These are phyloP conservation scores for Podaxis carcinomalis DNA, from an alignment of 768 basidiomycete species.

Conservation along the genomic window DNA sequence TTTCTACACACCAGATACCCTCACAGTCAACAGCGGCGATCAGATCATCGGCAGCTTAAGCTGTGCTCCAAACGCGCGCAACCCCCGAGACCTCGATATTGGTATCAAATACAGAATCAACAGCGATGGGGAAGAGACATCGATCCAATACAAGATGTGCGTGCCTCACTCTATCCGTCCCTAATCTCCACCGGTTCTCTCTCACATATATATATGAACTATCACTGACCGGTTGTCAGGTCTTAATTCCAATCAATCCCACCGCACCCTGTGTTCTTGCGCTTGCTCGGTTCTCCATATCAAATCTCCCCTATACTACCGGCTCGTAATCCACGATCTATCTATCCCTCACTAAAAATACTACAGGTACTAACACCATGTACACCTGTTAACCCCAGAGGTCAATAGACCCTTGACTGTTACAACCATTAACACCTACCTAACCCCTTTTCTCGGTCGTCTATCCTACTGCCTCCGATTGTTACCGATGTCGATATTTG, in stretches of 20 bases:
- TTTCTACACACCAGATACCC: conserved; percentile 87
- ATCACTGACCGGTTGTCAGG: conserved; percentile 72
- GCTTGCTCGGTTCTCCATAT: not conserved
- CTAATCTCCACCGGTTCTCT: conserved; percentile 6
- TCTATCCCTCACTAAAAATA: not conserved
- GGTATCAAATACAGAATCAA: conserved; percentile 61
- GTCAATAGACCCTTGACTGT: not conserved
- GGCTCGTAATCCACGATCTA: conserved; percentile 5
- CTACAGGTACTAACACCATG: conserved; percentile 2
- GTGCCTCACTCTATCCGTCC: conserved; percentile 31
- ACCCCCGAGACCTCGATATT: conserved; percentile 96
- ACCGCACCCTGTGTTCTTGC: conserved; percentile 5
- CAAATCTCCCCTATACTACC: conserved; percentile 1
- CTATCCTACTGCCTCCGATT: not conserved
- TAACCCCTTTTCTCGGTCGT: not conserved
- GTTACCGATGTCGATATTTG: not conserved
- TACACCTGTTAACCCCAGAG: not conserved
- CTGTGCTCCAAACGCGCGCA: conserved; percentile 87
- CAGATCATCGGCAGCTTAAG: conserved; percentile 64
- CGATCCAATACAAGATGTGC: conserved; percentile 83
- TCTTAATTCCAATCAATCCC: conserved; percentile 45
- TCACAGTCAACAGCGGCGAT: conserved; percentile 69
- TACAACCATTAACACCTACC: not conserved
- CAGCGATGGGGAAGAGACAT: conserved; percentile 26
- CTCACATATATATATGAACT: conserved; percentile 22